Conservation (phyloP, 2,329 filamentous ascomycete genomes). For the Fusarium equiseti region DNA sequence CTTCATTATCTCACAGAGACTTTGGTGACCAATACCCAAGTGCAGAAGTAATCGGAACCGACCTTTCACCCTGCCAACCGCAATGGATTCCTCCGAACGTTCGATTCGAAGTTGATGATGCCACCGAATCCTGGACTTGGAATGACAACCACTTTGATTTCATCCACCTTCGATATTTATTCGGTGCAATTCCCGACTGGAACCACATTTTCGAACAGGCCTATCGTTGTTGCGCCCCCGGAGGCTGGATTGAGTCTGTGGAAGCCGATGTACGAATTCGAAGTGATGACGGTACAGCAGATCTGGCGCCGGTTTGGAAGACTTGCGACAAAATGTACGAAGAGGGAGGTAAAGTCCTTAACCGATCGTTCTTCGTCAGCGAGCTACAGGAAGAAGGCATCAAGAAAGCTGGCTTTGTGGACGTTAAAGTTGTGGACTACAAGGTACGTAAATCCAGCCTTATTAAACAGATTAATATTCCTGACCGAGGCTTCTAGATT, state of each 20-base stretch:
- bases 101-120: constrained; percentile 39
- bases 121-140: constrained; percentile 35
- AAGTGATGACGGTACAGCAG: constrained; percentile 34
- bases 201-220: constrained; percentile 27
- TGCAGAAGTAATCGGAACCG: constrained; percentile 32
- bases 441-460: constrained; percentile 7
- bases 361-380: constrained; percentile 30
- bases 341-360: constrained; percentile 28
- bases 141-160: constrained; percentile 29
- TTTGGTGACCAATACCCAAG: constrained; percentile 37
- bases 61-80: constrained; percentile 40
- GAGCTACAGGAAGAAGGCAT: constrained; percentile 28
- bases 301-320: constrained; percentile 4
- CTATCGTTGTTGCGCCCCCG: constrained; percentile 36
- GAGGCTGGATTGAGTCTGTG: constrained; percentile 40
- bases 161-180: constrained; percentile 38
- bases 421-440: constrained; percentile 37
- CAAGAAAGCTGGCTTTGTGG: constrained; percentile 29
- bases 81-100: constrained; percentile 42
- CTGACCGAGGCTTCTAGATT: constrained; percentile 1
- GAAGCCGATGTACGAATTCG: constrained; percentile 29
- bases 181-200: constrained; percentile 40
- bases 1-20: too few relatives aligned
- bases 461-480: too few relatives aligned
- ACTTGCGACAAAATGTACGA: constrained; percentile 14